Base-by-base conservation (phyloP, 305 asterid genomes). In the Fraxinus nigra region DNA sequence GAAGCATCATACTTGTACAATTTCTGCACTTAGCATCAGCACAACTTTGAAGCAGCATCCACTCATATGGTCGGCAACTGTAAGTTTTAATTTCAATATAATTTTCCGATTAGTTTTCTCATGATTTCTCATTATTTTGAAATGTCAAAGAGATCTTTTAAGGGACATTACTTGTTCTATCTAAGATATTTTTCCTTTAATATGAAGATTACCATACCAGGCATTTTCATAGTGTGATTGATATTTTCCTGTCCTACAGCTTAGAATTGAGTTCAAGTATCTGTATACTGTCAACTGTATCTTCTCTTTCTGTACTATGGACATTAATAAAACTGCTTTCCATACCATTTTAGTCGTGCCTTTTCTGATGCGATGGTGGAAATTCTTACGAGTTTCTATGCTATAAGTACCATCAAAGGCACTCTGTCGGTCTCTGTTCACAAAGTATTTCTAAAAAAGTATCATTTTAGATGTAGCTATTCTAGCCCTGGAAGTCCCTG, bases 1-100 rank as follows among this genome's bases (percentile, higher is more conserved):
- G 92, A 96, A 96, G 84, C 94, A 92, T 83, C 97, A 93, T 78
- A 94, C 98, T 56, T 92, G 98, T 84, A 94, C 89, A 94, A 87
- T 94, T 74, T 92, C 99, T 84, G 98, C 98, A 75, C 93, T 96
- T 87, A 96, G 98, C 90, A 90, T 96, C 91, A 96, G 90, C 88
- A 96, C 99, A 84, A 90, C 97, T 48, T 85, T 94, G 81, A 96
- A 90, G 91, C 98, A 96, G 89, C 97, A 94, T 83, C 98, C 99
- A 72, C 94, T 94, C 83, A 95, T 95, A 85, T 95, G 99, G 99
- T 94, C 98, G 72, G 97, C 97, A 80, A 82, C 78, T 82, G 99
- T 95, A 88, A 90, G 95, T 86, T 82, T 77, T 85, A 75, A 35
- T 83, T 61, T 35, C 37, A 34, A 35, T 28, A 38, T 32, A 40